Base-by-base conservation (phyloP, 2,329 filamentous ascomycete species). In the Ophiostoma fasciatum region DNA sequence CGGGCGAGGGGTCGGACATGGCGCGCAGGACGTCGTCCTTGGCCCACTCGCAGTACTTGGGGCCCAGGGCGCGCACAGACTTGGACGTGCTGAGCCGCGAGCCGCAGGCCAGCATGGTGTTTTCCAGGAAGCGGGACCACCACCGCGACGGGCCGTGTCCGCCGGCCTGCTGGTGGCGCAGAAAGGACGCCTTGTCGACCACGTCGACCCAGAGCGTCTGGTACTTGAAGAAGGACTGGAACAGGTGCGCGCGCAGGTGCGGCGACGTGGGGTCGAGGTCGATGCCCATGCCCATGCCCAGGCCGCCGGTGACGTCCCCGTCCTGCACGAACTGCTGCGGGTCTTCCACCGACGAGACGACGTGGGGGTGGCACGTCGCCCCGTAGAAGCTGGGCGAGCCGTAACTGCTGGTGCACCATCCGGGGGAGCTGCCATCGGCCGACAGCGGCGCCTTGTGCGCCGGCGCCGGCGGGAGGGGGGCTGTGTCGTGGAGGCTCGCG, bases 211-310 rank as follows among this genome's bases (percentile, higher is more conserved):
- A 40, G 17, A 40, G 31, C 7, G 22, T 31, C 28, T 40, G 38
- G 27, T 40, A 40, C 13, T 40, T 36, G 28, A 40, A 40, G 18
- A 37, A 40, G 2, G 31, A 25, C 22, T 40, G 38, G 13, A 40
- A 28, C 18, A 40, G 28, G 13, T 36, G 31, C 12, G 23, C 34
- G 14, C 38, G 38, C 18, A 40, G 31, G 14, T 37, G 38, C 15
- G 34, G 34, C 27, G 38, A 37, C 26, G 14, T 28, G 21, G 22
- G 21, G 11, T 40, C 38, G 9, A 40, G 31, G 19, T 37, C 34
- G 11, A 40, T 34, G 31, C 31, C 34, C 14, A 40, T 19, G 1
- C 18, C 25, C 2, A n/a, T 27, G 28, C 34, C 34, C 7, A 31
- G 28, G 20, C 33, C 37, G 15, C 36, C 33, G n/a, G n/a, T n/a